A percentile compares a stretch with the other conserved stretches of the same genome.
phyloP scores from a whole-genome alignment of 352 stramenopile genomes.

The Phytopythium cucurbitacearum region DNA sequence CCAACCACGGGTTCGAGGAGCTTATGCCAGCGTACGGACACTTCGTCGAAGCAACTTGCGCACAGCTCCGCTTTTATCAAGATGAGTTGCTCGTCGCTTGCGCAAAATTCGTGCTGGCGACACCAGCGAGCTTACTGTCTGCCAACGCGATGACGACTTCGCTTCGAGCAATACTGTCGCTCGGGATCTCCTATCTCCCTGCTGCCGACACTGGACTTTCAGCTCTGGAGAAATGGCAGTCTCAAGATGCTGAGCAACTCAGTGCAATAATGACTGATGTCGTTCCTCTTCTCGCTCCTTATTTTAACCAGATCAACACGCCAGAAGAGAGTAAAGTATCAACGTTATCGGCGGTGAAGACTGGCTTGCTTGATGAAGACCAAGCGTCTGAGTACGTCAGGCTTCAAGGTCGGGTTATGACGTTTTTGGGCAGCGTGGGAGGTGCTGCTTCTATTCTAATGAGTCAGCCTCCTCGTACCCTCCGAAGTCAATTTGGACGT shows the following conservation, averaged over 20 bases:
- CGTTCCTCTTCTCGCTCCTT: slow-evolving; percentile 43
- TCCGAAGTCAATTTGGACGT: slow-evolving; percentile 8
- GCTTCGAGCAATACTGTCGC: slow-evolving; percentile 41
- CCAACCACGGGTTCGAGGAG: neutral
- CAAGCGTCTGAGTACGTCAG: slow-evolving; percentile 28
- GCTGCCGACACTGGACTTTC: slow-evolving; percentile 51
- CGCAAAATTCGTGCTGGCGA: slow-evolving; percentile 51
- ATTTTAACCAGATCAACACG: slow-evolving; percentile 41
- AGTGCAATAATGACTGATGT: slow-evolving; percentile 29
- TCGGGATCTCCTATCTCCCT: slow-evolving; percentile 62
- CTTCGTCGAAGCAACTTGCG: slow-evolving; percentile 44
- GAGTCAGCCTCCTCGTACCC: slow-evolving; percentile 21
- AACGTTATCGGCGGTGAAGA: slow-evolving; percentile 1
- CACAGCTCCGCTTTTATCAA: slow-evolving; percentile 66
- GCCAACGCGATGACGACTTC: slow-evolving; percentile 25
- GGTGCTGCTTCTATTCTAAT: slow-evolving; percentile 44
- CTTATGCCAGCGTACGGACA: slow-evolving; percentile 20
- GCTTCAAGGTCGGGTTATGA: slow-evolving; percentile 58
- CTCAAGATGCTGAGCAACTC: slow-evolving; percentile 17
- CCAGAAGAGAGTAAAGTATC: slow-evolving; percentile 5
- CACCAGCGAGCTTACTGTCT: slow-evolving; percentile 34
- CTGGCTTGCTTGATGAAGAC: slow-evolving; percentile 10
- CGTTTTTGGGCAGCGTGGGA: slow-evolving; percentile 49
- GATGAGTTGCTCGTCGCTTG: slow-evolving; percentile 69
- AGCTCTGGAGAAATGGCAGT: slow-evolving; percentile 57